Base-by-base conservation (phyloP, 148 eudicot species). In the Simmondsia chinensis region DNA sequence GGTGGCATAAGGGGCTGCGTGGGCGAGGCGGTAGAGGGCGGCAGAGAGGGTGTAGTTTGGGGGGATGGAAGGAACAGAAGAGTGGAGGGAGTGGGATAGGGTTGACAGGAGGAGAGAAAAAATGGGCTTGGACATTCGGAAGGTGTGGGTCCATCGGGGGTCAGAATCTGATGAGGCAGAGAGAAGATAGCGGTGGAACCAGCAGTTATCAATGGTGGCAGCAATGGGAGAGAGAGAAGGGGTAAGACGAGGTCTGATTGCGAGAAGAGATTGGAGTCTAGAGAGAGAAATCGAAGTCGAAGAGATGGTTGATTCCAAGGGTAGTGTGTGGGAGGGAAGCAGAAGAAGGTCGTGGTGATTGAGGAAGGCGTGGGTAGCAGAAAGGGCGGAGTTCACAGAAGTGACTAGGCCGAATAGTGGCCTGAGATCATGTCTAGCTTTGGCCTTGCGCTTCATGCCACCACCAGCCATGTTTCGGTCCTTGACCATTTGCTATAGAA, bases 71-170 rank as follows among this genome's bases (percentile, higher is more conserved):
- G 76, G 62, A 13, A 82, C 61, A 6, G 50, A 29, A 27, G 38
- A 29, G 26, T 53, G 33, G 25, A 87, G 66, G 11, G 70, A 51
- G 4, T 76, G 62, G 4, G 73, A 49, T 9, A 86, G 61, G 2
- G 70, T 42, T 0, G 74, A 50, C 26, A 63, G 64, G 27, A 79
- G 79, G 38, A 55, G 71, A 38, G 64, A 63, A 56, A 87, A 87
- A 0, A 87, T 73, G 17, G 87, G 69, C 46, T 69, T 79, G 0
- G 96, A 75, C 79, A 87, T 70, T 5, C 80, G 71, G 32, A 87
- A 87, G 38, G 59, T 57, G 10, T 79, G 63, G 9, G 54, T 38
- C 87, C 93, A 87, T 0, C 69, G 48, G 17, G 66, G 42, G 33
- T 78, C 81, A 28, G 53, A 53, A 34, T 73, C 65, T 2, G 19